Conservation (phyloP, 179 eudicot species). For the Drosera spatulata region DNA sequence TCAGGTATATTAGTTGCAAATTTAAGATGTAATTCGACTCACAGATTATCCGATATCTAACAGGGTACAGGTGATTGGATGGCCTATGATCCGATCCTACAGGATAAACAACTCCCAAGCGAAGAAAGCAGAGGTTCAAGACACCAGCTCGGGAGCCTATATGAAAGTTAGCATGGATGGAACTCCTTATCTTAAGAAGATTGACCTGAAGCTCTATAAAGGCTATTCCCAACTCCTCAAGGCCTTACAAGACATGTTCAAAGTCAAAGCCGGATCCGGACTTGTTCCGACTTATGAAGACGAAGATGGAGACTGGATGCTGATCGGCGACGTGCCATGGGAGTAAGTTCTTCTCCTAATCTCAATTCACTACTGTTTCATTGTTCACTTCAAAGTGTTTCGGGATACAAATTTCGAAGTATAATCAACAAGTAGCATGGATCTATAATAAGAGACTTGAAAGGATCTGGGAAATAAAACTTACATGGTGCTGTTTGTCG, state of each 20-base stretch:
- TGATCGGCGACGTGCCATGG: no score
- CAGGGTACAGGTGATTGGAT: conserved; percentile 29
- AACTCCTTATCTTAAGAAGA: conserved; percentile 32
- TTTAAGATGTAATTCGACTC: background rate
- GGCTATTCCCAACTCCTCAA: conserved; percentile 20
- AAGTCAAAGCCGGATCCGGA: conserved; percentile 9
- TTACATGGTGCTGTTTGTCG: no score
- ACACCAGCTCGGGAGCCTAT: conserved; percentile 6
- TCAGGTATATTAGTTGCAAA: background rate
- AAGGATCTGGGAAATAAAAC: no score
- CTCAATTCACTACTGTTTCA: no score
- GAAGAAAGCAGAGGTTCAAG: background rate
- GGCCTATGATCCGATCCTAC: conserved; percentile 32
- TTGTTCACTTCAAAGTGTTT: no score
- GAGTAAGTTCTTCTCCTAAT: no score
- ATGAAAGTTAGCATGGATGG: conserved; percentile 45
- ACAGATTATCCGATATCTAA: no score
- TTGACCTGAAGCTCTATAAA: conserved; percentile 18
- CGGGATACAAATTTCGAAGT: no score
- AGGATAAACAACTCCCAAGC: conserved; percentile 16
- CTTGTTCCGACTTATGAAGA: no score
- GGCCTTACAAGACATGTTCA: conserved; percentile 22
- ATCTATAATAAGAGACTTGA: no score
- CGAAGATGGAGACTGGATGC: no score
- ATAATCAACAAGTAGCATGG: no score